Evolutionary conservation across 208 protist species (phyloP).

Genomic region (Acanthamoeba divionensis): DNA sequence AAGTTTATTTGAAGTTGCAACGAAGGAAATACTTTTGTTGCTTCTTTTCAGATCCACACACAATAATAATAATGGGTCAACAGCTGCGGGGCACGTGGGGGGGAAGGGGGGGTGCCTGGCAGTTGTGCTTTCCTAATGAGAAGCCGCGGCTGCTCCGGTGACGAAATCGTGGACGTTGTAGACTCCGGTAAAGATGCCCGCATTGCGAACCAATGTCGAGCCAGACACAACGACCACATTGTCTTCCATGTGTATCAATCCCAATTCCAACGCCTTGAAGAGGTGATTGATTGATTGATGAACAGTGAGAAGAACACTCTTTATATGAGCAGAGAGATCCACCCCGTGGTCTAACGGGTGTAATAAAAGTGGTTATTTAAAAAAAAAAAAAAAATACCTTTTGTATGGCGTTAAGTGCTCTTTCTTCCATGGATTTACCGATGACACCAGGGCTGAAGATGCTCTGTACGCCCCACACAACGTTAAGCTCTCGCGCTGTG

Average conservation of each 20-base stretch:
- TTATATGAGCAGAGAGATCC: too few relatives aligned
- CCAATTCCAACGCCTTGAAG: neutral
- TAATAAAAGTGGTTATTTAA: neutral
- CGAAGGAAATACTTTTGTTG: too few relatives aligned
- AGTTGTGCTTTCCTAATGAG: too few relatives aligned
- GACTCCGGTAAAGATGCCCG: neutral
- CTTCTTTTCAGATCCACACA: too few relatives aligned
- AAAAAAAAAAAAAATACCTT: neutral
- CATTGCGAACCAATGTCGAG: neutral
- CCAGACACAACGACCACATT: neutral
- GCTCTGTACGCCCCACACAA: conserved; percentile 27
- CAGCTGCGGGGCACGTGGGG: too few relatives aligned
- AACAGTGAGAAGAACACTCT: neutral
- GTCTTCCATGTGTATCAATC: neutral
- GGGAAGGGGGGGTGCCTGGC: too few relatives aligned
- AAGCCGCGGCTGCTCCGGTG: too few relatives aligned
- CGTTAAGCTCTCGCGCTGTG: conserved; percentile 22
- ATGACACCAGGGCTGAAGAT: neutral
- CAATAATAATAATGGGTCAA: too few relatives aligned
- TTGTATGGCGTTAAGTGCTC: neutral
- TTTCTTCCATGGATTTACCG: neutral
- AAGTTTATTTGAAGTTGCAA: too few relatives aligned
- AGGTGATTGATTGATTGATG: neutral
- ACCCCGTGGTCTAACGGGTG: too few relatives aligned
- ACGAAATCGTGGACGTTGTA: conserved; percentile 10